A percentile compares a stretch with the other conserved stretches of the same genome.
These are phyloP conservation scores for Candida krabiensis DNA, from an alignment of 805 yeast species.

Conservation along the genomic window DNA sequence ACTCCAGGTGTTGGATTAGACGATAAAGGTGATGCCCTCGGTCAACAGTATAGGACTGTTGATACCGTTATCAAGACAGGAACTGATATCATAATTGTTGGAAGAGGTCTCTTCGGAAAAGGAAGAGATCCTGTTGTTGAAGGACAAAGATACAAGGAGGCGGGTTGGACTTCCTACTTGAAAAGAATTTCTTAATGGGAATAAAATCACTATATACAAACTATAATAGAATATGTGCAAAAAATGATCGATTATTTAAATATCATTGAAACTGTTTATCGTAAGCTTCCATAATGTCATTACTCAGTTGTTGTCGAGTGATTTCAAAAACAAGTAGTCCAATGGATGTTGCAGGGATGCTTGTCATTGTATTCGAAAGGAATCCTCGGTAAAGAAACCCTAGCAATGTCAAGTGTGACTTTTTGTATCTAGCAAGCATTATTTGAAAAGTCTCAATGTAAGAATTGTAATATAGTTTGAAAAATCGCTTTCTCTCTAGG, in stretches of 20 bases:
- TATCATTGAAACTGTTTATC: conserved; percentile 4
- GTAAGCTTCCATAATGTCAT: conserved; percentile 24
- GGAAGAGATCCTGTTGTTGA: conserved; percentile 90
- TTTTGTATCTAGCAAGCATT: conserved; percentile 50
- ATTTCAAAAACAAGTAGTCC: conserved; percentile 85
- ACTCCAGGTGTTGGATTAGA: conserved; percentile 99
- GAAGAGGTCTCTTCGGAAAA: conserved; percentile 92
- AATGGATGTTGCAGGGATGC: conserved; percentile 85
- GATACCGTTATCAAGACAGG: conserved; percentile 80
- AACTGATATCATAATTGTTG: conserved; percentile 96
- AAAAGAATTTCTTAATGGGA: conserved; percentile 32
- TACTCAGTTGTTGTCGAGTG: conserved; percentile 49
- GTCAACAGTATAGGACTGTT: conserved; percentile 96
- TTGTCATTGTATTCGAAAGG: conserved; percentile 63
- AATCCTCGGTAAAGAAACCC: conserved; percentile 81
- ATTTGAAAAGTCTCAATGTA: conserved; percentile 75
- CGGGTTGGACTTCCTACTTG: conserved; percentile 93
- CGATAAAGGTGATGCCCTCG: conserved; percentile 92
- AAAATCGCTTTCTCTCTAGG: conserved; percentile 26
- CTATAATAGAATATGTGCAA: too few relatives aligned
- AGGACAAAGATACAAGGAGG: conserved; percentile 83
- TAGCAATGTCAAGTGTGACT: conserved; percentile 56
- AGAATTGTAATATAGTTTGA: conserved; percentile 65
- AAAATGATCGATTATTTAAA: too few relatives aligned
- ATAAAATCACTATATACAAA: conserved; percentile 7